Evolutionary conservation across 2,329 filamentous ascomycete species (phyloP).

Genomic region (Aspergillus sp.): DNA sequence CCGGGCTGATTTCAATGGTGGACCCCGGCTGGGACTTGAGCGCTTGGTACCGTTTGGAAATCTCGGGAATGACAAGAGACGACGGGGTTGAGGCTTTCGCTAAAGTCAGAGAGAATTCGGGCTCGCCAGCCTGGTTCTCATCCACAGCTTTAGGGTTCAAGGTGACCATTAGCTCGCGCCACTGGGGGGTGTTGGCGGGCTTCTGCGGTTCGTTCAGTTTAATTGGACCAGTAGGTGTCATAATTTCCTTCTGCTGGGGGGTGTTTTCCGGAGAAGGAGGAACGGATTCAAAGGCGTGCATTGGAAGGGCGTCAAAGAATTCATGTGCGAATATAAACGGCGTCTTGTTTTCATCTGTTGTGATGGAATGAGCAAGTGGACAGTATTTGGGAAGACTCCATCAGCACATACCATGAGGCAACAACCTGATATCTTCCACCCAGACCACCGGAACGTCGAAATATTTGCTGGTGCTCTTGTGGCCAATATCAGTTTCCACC

Average conservation of each 20-base stretch:
- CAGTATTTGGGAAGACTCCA: neutral
- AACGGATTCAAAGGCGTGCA: conserved; percentile 88
- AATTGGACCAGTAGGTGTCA: conserved; percentile 49
- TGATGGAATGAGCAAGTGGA: neutral
- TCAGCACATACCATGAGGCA: conserved; percentile 62
- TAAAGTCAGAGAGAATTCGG: conserved; percentile 85
- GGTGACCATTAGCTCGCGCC: conserved; percentile 80
- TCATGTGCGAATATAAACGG: conserved; percentile 97
- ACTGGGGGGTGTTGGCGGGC: conserved; percentile 56
- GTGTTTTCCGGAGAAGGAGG: conserved; percentile 47
- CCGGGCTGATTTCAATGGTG: conserved; percentile 86
- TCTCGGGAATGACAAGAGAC: conserved; percentile 79
- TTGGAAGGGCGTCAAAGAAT: conserved; percentile 96
- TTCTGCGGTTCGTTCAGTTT: conserved; percentile 44
- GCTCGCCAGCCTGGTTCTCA: conserved; percentile 50
- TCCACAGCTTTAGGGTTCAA: conserved; percentile 61
- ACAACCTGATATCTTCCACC: conserved; percentile 84
- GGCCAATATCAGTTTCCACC: conserved; percentile 70
- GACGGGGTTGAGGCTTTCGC: conserved; percentile 76
- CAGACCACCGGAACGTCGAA: conserved; percentile 74
- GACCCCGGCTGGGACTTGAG: conserved; percentile 68
- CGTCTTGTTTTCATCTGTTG: conserved; percentile 63
- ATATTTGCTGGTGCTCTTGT: conserved; percentile 74
- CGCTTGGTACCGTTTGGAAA: conserved; percentile 73
- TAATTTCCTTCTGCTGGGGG: conserved; percentile 51